These are phyloP conservation scores for Testicularia cyperi DNA, from an alignment of 1,284 basidiomycete species.

Conservation along the genomic window DNA sequence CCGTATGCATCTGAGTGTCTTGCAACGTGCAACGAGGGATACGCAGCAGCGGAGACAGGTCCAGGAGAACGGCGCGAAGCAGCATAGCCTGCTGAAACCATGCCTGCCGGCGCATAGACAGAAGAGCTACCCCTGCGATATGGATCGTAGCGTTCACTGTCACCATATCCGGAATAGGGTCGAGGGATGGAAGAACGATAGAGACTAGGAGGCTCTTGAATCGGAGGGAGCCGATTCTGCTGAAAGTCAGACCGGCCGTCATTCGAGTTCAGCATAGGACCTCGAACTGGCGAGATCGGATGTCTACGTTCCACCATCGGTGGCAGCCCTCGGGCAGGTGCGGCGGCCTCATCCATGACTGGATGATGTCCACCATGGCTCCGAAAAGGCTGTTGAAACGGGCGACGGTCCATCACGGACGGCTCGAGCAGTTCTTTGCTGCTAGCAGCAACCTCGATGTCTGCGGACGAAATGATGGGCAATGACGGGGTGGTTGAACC, in stretches of 20 bases:
- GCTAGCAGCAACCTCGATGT: conserved; percentile 23
- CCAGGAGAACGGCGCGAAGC: conserved; percentile 15
- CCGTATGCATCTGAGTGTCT: conserved; percentile 8
- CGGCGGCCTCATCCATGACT: too few species aligned
- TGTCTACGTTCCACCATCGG: conserved; percentile 11
- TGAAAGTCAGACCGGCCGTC: conserved; percentile 5
- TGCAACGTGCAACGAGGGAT: conserved; percentile 7
- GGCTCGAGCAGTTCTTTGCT: conserved; percentile 25
- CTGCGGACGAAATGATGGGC: conserved; percentile 33
- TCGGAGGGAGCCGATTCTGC: conserved; percentile 17
- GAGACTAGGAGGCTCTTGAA: conserved; percentile 8
- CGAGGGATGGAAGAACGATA: conserved; percentile 6
- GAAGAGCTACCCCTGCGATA: conserved; percentile 14
- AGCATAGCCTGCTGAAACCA: conserved; percentile 24
- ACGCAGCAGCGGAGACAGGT: conserved; percentile 1
- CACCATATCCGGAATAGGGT: conserved; percentile 8
- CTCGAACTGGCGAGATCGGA: conserved; percentile 12
- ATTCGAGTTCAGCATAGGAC: conserved; percentile 7
- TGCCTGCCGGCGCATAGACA: conserved; percentile 13
- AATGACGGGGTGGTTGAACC: too few species aligned
- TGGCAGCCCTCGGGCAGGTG: too few species aligned
- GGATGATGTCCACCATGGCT: conserved; percentile 3
- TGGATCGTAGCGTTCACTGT: conserved; percentile 4
- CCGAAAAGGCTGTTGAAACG: conserved; percentile 5
- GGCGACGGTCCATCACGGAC: conserved; percentile 23